A percentile compares a stretch with the other conserved stretches of the same genome.
These are phyloP conservation scores for Lanzia echinophila DNA, from an alignment of 2,329 filamentous ascomycete species.

Conservation along the genomic window DNA sequence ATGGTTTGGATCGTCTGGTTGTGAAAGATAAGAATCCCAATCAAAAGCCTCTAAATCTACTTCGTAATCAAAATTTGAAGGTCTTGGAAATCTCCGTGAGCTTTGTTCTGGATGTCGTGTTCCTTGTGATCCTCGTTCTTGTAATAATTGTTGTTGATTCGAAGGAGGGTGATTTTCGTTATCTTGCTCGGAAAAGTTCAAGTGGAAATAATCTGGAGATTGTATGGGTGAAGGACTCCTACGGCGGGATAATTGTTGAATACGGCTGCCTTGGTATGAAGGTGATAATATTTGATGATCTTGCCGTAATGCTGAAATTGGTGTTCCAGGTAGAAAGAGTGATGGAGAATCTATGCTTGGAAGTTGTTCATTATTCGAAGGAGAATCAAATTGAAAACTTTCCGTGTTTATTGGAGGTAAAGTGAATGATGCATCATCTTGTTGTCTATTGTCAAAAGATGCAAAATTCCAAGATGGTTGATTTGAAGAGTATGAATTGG, in stretches of 20 bases:
- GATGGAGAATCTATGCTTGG: background rate
- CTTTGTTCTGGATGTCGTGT: too few relatives aligned
- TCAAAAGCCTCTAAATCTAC: background rate
- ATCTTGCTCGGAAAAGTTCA: background rate
- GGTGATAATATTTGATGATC: background rate
- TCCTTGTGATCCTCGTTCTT: too few relatives aligned
- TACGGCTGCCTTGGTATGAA: background rate
- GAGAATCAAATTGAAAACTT: background rate
- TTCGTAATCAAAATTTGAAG: background rate
- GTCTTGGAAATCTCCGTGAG: background rate
- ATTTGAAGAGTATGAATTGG: background rate
- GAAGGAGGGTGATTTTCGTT: background rate
- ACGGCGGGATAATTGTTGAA: background rate
- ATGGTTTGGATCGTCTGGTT: background rate
- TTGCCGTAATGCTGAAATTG: background rate
- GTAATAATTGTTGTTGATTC: background rate
- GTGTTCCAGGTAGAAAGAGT: conserved; percentile 4
- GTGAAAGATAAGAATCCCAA: background rate
- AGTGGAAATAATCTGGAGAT: background rate
- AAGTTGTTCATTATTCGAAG: background rate
- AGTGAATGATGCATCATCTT: background rate
- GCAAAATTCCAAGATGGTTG: background rate
- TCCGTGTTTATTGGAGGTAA: conserved; percentile 2
- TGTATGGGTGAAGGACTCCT: background rate
- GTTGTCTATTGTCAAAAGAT: background rate